phyloP scores from a whole-genome alignment of 2,329 filamentous ascomycete genomes.

The Epicoccum nigrum region DNA sequence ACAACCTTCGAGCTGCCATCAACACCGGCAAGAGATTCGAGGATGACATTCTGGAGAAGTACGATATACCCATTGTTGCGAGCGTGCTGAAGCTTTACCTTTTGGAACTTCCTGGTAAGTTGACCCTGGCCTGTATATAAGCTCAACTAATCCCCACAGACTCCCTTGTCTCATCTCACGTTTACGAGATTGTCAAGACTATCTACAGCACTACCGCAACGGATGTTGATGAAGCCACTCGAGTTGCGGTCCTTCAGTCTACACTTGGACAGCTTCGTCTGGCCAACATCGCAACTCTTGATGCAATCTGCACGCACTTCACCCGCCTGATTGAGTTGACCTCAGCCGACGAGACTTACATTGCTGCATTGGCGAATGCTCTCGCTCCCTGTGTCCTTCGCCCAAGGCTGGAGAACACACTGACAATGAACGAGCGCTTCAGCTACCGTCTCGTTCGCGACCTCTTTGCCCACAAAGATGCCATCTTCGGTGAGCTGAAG shows the following conservation, averaged over 20 bases:
- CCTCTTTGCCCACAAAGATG: conserved; percentile 89
- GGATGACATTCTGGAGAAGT: conserved; percentile 79
- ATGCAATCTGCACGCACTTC: conserved; percentile 98
- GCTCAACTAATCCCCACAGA: conserved; percentile 60
- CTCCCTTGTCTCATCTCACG: conserved; percentile 96
- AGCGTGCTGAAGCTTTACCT: conserved; percentile 93
- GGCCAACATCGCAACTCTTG: conserved; percentile 97
- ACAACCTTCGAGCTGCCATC: conserved; percentile 79
- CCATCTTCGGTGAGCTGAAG: conserved; percentile 95
- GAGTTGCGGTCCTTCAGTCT: conserved; percentile 90
- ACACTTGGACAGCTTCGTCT: conserved; percentile 93
- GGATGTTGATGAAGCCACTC: conserved; percentile 69
- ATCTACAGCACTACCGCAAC: conserved; percentile 88
- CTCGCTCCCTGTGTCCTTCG: conserved; percentile 87
- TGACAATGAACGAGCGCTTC: conserved; percentile 96
- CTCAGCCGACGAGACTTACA: conserved; percentile 88
- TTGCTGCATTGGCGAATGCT: conserved; percentile 72
- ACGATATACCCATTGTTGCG: conserved; percentile 92
- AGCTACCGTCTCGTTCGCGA: conserved; percentile 89
- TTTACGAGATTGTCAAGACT: conserved; percentile 98
- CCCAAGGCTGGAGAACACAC: conserved; percentile 82
- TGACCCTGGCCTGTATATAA: neutral
- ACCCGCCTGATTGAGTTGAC: conserved; percentile 95
- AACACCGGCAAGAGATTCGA: conserved; percentile 86
- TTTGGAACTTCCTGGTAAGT: conserved; percentile 86